Evolutionary conservation across 2,329 filamentous ascomycete species (phyloP).

Genomic region (Colletotrichum tropicale): DNA sequence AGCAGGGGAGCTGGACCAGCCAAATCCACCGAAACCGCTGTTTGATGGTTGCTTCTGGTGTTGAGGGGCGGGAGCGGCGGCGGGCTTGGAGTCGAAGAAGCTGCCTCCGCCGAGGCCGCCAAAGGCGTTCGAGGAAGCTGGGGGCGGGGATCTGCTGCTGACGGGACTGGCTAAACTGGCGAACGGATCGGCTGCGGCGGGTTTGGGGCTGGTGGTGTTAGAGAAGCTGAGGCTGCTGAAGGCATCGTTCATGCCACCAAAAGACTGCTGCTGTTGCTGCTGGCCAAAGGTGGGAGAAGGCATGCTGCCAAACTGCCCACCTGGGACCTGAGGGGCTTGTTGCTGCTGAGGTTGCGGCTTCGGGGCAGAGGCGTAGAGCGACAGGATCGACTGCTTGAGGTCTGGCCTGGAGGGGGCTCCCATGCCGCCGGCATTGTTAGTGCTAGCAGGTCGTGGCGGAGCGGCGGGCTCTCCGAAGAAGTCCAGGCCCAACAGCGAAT

Average conservation of each 20-base stretch:
- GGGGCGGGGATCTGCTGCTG: constrained; percentile 35
- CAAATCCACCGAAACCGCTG: constrained; percentile 71
- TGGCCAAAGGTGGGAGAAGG: constrained; percentile 59
- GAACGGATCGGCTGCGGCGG: constrained; percentile 61
- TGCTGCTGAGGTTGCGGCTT: constrained; percentile 68
- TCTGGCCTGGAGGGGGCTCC: constrained; percentile 81
- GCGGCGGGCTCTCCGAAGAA: constrained; percentile 81
- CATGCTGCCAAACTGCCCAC: constrained; percentile 70
- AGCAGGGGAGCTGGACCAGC: constrained; percentile 58
- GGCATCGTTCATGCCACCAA: constrained; percentile 77
- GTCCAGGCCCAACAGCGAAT: constrained; percentile 90
- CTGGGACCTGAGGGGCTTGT: constrained; percentile 49
- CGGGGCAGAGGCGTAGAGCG: constrained; percentile 85
- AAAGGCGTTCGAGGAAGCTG: constrained; percentile 48
- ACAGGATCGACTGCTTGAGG: constrained; percentile 95
- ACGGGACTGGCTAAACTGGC: constrained; percentile 56
- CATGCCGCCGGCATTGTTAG: constrained; percentile 66
- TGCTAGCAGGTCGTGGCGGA: constrained; percentile 83
- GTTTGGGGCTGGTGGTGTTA: constrained; percentile 47
- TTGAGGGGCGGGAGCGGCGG: constrained; percentile 48
- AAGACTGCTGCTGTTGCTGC: constrained; percentile 50
- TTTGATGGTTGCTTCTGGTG: constrained; percentile 59
- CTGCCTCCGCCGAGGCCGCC: constrained; percentile 70
- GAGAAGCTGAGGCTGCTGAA: constrained; percentile 58
- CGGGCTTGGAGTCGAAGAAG: constrained; percentile 82